These are phyloP conservation scores for Colletotrichum sp. DNA, from an alignment of 2,329 filamentous ascomycete species.

Conservation along the genomic window DNA sequence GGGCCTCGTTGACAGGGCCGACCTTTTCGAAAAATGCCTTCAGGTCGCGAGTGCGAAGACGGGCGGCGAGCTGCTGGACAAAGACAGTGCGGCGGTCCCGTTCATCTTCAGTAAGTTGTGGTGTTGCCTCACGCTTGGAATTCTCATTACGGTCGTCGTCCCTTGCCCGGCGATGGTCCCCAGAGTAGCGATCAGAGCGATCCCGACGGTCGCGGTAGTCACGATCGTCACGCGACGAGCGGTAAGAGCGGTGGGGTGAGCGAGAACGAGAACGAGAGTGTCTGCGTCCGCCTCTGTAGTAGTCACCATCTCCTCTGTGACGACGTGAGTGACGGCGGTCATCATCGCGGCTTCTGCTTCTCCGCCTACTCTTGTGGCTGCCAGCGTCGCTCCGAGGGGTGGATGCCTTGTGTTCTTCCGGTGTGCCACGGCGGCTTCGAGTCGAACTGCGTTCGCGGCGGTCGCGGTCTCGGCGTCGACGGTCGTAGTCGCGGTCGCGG, in stretches of 20 bases:
- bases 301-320: slow-evolving; percentile 73
- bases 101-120: slow-evolving; percentile 90
- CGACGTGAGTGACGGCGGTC: slow-evolving; percentile 76
- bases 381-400: slow-evolving; percentile 78
- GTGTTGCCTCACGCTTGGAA: slow-evolving; percentile 59
- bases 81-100: slow-evolving; percentile 96
- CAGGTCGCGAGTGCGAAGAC: slow-evolving; percentile 89
- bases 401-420: slow-evolving; percentile 63
- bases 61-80: slow-evolving; percentile 95
- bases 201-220: slow-evolving; percentile 62
- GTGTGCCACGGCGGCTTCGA: slow-evolving; percentile 51
- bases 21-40: slow-evolving; percentile 96
- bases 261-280: slow-evolving; percentile 74
- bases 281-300: slow-evolving; percentile 56
- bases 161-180: slow-evolving; percentile 57
- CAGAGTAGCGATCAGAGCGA: slow-evolving; percentile 36
- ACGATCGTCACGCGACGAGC: slow-evolving; percentile 56
- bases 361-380: slow-evolving; percentile 81
- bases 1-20: slow-evolving; percentile 92
- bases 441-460: slow-evolving; percentile 62
- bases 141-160: slow-evolving; percentile 50
- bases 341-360: slow-evolving; percentile 80
- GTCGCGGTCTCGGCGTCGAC: slow-evolving; percentile 54
- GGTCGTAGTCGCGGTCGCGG: slow-evolving; percentile 52
- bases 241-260: slow-evolving; percentile 68